These are phyloP conservation scores for Theileria equi DNA, from an alignment of 169 alveolate genomes.

Conservation along the genomic window DNA sequence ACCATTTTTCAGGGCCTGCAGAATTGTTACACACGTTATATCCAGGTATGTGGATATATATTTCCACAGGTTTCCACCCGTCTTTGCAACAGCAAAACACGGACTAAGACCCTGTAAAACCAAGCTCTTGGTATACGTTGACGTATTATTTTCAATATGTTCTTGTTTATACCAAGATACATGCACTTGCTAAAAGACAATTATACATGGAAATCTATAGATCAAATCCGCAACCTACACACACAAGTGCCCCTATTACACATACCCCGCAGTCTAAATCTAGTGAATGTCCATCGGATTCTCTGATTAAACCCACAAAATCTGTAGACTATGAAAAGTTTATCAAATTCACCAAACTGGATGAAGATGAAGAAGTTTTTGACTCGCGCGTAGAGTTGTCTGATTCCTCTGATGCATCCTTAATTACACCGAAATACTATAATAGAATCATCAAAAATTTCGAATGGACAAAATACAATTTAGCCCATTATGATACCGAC, in stretches of 20 bases:
- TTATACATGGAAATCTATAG: no score
- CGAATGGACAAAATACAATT: conserved; percentile 96
- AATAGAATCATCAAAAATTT: conserved; percentile 91
- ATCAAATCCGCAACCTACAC: no score
- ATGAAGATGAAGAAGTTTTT: conserved; percentile 80
- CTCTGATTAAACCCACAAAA: not conserved
- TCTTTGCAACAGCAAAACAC: conserved; percentile 14
- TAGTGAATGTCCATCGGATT: not conserved
- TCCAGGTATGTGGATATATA: conserved; percentile 39
- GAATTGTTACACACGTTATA: conserved; percentile 1
- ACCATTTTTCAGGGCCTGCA: conserved; percentile 66
- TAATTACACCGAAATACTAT: conserved; percentile 89
- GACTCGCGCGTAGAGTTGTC: conserved; percentile 60
- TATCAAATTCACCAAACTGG: conserved; percentile 75
- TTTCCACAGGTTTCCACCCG: conserved; percentile 68
- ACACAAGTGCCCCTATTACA: no score
- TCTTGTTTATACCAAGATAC: no score
- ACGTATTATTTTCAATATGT: no score
- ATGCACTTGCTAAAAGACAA: no score
- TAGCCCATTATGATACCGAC: conserved; percentile 93
- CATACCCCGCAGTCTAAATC: not conserved
- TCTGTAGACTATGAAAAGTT: conserved; percentile 33
- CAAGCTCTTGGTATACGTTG: no score
- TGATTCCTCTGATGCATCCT: not conserved
- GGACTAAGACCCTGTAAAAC: conserved; percentile 69